These are phyloP conservation scores for Coemansia sp. DNA, from an alignment of 192 early-diverging fungal species.

Conservation along the genomic window DNA sequence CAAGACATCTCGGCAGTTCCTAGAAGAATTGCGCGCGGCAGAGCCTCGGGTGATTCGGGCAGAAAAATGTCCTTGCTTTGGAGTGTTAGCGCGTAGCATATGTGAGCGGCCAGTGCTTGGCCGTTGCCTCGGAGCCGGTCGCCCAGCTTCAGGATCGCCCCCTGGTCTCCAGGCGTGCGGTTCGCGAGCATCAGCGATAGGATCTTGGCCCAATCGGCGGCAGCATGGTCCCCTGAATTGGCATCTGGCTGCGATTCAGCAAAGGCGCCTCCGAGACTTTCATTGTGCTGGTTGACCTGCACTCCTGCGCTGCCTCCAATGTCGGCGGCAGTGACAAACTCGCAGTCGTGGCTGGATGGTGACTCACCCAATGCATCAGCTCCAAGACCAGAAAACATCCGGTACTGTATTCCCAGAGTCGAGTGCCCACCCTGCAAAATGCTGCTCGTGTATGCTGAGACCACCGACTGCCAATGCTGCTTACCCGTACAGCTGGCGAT, in stretches of 20 bases:
- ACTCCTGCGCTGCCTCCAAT: conserved; percentile 8
- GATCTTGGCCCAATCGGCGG: conserved; percentile 67
- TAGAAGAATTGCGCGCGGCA: conserved; percentile 66
- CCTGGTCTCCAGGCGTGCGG: conserved; percentile 68
- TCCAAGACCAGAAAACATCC: conserved; percentile 64
- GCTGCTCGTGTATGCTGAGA: conserved; percentile 64
- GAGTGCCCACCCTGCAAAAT: conserved; percentile 46
- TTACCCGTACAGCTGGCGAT: conserved; percentile 85
- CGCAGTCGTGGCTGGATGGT: background rate
- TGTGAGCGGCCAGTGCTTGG: conserved; percentile 64
- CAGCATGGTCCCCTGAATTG: conserved; percentile 5
- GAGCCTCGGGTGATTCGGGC: conserved; percentile 64
- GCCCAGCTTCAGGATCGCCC: conserved; percentile 71
- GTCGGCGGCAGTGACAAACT: conserved; percentile 34
- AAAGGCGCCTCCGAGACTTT: background rate
- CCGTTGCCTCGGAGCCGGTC: conserved; percentile 64
- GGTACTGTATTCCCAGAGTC: conserved; percentile 62
- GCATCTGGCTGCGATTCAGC: background rate
- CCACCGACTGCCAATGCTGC: conserved; percentile 76
- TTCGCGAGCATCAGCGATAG: conserved; percentile 81
- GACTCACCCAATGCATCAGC: conserved; percentile 30
- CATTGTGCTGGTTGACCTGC: conserved; percentile 7
- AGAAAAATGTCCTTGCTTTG: conserved; percentile 50
- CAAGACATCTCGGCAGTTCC: conserved; percentile 53
- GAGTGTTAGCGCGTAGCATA: conserved; percentile 76